These are phyloP conservation scores for Stylonectria norvegica DNA, from an alignment of 2,329 filamentous ascomycete species.

Conservation along the genomic window DNA sequence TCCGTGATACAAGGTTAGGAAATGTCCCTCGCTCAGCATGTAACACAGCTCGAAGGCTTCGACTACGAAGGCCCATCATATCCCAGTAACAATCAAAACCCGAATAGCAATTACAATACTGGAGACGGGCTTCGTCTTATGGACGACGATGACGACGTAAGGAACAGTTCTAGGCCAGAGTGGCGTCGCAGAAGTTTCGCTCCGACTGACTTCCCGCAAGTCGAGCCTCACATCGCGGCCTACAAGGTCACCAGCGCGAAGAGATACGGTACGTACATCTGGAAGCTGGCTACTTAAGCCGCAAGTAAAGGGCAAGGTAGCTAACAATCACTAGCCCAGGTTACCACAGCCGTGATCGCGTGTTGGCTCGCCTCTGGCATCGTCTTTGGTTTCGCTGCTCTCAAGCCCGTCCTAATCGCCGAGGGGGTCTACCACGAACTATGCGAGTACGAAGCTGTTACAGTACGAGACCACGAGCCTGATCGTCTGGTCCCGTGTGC, in stretches of 20 bases:
- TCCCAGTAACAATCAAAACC: conserved; percentile 3
- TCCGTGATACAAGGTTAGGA: too few species aligned
- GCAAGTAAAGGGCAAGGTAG: too few species aligned
- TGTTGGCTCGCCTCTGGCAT: conserved; percentile 75
- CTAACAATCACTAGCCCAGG: conserved; percentile 69
- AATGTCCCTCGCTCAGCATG: conserved; percentile 44
- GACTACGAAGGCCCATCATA: conserved; percentile 34
- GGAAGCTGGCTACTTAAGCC: too few species aligned
- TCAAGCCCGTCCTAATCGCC: conserved; percentile 74
- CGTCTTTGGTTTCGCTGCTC: conserved; percentile 78
- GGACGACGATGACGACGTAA: conserved; percentile 7
- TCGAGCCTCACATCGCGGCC: conserved; percentile 28
- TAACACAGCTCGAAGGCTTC: conserved; percentile 40
- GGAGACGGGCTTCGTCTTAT: too few species aligned
- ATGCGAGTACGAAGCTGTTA: conserved; percentile 41
- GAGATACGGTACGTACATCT: conserved; percentile 22
- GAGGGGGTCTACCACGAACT: conserved; percentile 67
- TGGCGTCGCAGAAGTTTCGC: conserved; percentile 30
- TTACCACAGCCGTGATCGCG: conserved; percentile 64
- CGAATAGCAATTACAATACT: too few species aligned
- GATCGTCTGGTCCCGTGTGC: conserved; percentile 39
- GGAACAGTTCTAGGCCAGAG: too few species aligned
- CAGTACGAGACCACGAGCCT: conserved; percentile 15
- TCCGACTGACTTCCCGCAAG: conserved; percentile 21
- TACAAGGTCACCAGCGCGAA: conserved; percentile 30